Base-by-base conservation (phyloP, 768 basidiomycete species). In the Hemileccinum rubropunctum region DNA sequence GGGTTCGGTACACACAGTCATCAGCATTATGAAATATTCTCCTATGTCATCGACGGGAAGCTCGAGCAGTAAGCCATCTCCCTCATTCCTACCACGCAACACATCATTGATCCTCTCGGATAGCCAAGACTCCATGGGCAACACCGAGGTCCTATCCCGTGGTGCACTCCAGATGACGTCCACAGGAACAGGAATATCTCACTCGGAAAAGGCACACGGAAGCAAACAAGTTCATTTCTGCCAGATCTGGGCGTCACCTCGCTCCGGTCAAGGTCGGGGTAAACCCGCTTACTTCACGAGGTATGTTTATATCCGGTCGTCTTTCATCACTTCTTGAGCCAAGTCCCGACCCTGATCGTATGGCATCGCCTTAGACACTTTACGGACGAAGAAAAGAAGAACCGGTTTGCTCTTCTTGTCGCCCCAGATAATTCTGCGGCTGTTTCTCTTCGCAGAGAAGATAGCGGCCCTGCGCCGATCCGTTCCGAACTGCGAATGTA, bases 111-210 rank as follows among this genome's bases (percentile, higher is more conserved):
- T 7, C 23, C 14, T 41, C 13, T 33, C 30, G 23, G 6, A 23
- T 51, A 91, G 93, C 72, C 80, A 86, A 68, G 95, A 98, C 70
- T 90, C 86, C 6, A 90, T 97, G 87, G 86, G 86, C 34, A 95
- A 95, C 71, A 78, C 79, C 47, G 95, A 98, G 66, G 76, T 94
- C 50, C 80, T 98, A 63, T 84, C 84, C 64, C 83, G 92, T 14
- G 95, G 95, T 1, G 88, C 92, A 58, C 58, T 98, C 28, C 95
- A 98, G 67, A 81, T 97, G 72, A 94, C 94, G 2, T 91, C 88
- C 1, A 84, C 95, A 0, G 95, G 95, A 10, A 94, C 87, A 0
- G 95, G 95, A 4, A 95, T 98, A 60, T 76, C 83, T 0, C 95
- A 98, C 67, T 86, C 84, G 27, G 85, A 87, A 57, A 79, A 78